Evolutionary conservation across 176 grass and related monocot species (phyloP).

Genomic region (Musa beccarii): DNA sequence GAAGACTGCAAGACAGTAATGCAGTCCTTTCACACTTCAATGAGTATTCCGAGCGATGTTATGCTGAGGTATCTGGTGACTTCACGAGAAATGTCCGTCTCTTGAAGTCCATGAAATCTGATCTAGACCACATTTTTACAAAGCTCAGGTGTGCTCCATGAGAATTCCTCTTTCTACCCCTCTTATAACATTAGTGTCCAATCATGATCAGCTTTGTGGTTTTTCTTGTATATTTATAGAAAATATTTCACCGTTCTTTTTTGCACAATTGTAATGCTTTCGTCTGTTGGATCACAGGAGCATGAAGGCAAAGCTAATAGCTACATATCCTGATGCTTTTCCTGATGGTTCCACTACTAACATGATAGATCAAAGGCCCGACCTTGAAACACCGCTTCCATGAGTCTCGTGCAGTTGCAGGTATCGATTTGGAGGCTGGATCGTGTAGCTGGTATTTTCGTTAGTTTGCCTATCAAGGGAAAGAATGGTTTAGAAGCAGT

Average conservation of each 20-base stretch:
- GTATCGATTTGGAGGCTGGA: not conserved
- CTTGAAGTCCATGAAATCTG: conserved; percentile 76
- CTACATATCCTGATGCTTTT: conserved; percentile 91
- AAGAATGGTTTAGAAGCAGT: not conserved
- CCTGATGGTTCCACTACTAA: conserved; percentile 39
- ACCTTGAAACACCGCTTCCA: conserved; percentile 60
- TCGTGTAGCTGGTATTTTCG: not conserved
- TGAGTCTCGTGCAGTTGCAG: not conserved
- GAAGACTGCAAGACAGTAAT: conserved; percentile 78
- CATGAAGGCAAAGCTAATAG: conserved; percentile 63
- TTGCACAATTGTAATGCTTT: not conserved
- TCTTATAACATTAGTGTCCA: not conserved
- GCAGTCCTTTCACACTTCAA: conserved; percentile 86
- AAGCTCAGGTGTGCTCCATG: conserved; percentile 44
- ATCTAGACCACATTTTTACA: conserved; percentile 78
- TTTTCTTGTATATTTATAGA: not conserved
- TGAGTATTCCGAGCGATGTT: conserved; percentile 77
- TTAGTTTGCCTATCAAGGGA: not conserved
- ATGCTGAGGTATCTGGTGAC: conserved; percentile 63
- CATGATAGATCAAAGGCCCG: conserved; percentile 68
- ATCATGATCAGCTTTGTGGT: not conserved
- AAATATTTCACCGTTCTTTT: not conserved
- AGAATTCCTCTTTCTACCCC: not conserved
- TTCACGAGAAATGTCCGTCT: conserved; percentile 62
- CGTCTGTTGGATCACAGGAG: conserved; percentile 30